phyloP scores from a whole-genome alignment of 2,329 filamentous ascomycete genomes.

The Sclerotinia glacialis region DNA sequence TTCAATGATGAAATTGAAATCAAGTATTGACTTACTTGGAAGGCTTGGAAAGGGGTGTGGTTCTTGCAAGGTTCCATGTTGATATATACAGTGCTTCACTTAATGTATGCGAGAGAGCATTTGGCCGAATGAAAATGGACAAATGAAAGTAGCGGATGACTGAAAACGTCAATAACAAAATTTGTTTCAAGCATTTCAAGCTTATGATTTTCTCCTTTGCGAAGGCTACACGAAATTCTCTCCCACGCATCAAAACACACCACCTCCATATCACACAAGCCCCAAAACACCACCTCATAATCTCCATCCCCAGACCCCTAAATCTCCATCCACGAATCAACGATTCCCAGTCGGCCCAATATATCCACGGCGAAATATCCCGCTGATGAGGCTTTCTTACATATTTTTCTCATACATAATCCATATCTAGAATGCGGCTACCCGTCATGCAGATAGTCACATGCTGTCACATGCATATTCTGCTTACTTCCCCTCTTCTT shows the following conservation, averaged over 20 bases:
- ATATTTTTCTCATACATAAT: background rate
- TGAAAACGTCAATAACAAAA: background rate
- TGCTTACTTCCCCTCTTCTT: background rate
- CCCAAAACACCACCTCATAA: too few relatives aligned
- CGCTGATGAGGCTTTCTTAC: background rate
- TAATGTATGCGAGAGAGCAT: background rate
- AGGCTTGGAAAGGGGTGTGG: background rate
- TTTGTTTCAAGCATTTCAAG: background rate
- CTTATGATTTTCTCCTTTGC: too few relatives aligned
- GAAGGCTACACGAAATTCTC: background rate
- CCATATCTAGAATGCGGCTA: background rate
- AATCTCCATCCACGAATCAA: background rate
- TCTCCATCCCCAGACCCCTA: too few relatives aligned
- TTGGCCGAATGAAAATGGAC: background rate
- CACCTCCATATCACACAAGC: background rate
- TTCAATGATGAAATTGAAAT: background rate
- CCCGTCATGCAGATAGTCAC: background rate
- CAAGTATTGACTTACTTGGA: background rate
- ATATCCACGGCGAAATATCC: background rate
- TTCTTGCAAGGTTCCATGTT: constrained; percentile 1
- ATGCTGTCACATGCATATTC: background rate
- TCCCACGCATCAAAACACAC: background rate
- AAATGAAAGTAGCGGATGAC: background rate
- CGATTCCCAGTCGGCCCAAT: background rate
- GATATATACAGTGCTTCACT: background rate